Evolutionary conservation across 2,329 filamentous ascomycete genomes (phyloP).

Genomic region (Hymenotorrendiella dingleyae): DNA sequence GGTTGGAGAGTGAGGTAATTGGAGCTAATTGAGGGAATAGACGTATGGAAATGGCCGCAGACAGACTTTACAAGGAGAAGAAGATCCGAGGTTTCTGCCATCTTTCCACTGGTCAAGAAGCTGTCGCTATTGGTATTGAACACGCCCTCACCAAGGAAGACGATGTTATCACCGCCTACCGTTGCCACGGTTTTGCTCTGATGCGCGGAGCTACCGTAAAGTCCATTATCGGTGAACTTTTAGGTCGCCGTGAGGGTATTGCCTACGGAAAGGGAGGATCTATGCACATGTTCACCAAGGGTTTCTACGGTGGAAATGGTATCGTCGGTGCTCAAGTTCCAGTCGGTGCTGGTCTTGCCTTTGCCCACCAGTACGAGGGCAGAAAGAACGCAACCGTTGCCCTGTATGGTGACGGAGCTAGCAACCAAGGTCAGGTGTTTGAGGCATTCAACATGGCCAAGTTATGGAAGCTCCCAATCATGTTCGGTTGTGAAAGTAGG

Average conservation of each 20-base stretch:
- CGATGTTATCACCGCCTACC: constrained; percentile 95
- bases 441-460: constrained; percentile 99
- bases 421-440: constrained; percentile 99
- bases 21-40: constrained; percentile 39
- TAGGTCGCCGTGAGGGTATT: constrained; percentile 93
- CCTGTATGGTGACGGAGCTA: constrained; percentile 95
- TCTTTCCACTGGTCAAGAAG: constrained; percentile 95
- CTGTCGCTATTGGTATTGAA: constrained; percentile 94
- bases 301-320: constrained; percentile 98
- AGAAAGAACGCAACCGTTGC: constrained; percentile 82
- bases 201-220: constrained; percentile 91
- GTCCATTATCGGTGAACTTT: constrained; percentile 91
- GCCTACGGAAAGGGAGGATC: constrained; percentile 98
- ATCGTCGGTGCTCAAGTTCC: constrained; percentile 98
- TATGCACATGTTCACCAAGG: constrained; percentile 99
- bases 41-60: constrained; percentile 99
- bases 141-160: constrained; percentile 87
- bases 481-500: constrained; percentile 98
- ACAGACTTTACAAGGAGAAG: constrained; percentile 99
- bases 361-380: constrained; percentile 90
- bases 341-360: constrained; percentile 91
- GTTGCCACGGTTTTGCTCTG: constrained; percentile 96
- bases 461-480: constrained; percentile 91
- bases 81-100: constrained; percentile 99
- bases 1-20: not conserved